phyloP scores from a whole-genome alignment of 345 rosid genomes.

The Angophora floribunda region DNA sequence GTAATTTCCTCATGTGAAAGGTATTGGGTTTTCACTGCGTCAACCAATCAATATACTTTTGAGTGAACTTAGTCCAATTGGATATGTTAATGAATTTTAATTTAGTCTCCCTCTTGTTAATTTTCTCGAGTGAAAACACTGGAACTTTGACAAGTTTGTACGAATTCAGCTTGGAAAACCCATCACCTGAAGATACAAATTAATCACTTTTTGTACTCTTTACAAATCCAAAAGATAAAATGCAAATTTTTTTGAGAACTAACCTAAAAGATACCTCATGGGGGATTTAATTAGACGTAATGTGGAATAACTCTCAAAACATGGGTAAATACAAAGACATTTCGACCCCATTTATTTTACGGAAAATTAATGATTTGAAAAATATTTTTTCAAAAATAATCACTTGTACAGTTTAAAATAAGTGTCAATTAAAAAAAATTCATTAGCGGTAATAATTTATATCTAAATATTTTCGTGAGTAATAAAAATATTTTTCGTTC shows the following conservation, averaged over 20 bases:
- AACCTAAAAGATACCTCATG: not conserved
- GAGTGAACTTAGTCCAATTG: not conserved
- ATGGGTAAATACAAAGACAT: not conserved
- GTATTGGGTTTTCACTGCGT: not conserved
- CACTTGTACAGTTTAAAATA: no score
- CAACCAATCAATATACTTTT: not conserved
- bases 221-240: not conserved
- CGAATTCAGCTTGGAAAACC: not conserved
- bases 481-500: no score
- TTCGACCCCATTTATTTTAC: accelerated
- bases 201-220: not conserved
- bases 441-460: no score
- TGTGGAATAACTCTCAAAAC: not conserved
- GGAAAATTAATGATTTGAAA: no score
- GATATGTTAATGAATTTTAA: not conserved
- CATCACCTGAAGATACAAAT: not conserved
- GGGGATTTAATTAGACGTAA: not conserved
- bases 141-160: not conserved
- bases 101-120: not conserved
- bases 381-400: no score
- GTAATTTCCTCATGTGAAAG: not conserved
- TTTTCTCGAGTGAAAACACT: not conserved
- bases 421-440: no score
- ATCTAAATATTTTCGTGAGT: no score
- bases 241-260: not conserved